These are phyloP conservation scores for Phytomonas sp. DNA, from an alignment of 208 protist genomes.

Conservation along the genomic window DNA sequence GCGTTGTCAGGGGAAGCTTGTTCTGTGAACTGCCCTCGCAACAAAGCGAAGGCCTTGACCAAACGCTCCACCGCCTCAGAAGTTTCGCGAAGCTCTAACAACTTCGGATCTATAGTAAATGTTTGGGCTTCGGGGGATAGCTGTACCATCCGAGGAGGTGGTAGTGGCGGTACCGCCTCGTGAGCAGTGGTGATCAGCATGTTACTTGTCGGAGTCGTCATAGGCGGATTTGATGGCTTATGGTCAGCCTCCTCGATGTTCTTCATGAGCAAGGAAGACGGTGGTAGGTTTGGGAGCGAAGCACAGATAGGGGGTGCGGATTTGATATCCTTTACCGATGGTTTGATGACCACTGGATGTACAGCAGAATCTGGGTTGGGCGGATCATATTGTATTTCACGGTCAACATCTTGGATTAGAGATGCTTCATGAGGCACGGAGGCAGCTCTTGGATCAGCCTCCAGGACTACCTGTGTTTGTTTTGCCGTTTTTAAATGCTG, in stretches of 20 bases:
- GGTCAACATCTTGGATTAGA: neutral
- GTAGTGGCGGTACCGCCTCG: conserved; percentile 23
- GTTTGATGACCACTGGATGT: neutral
- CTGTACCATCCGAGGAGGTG: conserved; percentile 17
- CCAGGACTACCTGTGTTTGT: neutral
- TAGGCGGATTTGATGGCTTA: neutral
- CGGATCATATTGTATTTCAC: neutral
- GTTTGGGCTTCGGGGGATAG: conserved; percentile 17
- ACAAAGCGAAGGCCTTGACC: conserved; percentile 64
- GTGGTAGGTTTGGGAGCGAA: neutral
- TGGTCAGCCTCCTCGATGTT: neutral
- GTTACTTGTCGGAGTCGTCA: neutral
- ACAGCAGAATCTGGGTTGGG: neutral
- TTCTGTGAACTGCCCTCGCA: conserved; percentile 36
- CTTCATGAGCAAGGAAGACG: neutral
- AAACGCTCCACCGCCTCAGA: conserved; percentile 80
- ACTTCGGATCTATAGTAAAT: conserved; percentile 7
- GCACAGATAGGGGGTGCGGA: neutral
- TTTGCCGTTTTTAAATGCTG: conserved; percentile 37
- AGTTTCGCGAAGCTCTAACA: conserved; percentile 65
- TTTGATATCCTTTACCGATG: neutral
- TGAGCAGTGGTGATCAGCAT: neutral
- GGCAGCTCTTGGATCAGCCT: neutral
- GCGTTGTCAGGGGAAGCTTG: neutral
- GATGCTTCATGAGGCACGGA: neutral